A percentile compares a stretch with the other conserved stretches of the same genome.
These are phyloP conservation scores for Zygnema cylindricum DNA, from an alignment of 139 green algal genomes.

Conservation along the genomic window DNA sequence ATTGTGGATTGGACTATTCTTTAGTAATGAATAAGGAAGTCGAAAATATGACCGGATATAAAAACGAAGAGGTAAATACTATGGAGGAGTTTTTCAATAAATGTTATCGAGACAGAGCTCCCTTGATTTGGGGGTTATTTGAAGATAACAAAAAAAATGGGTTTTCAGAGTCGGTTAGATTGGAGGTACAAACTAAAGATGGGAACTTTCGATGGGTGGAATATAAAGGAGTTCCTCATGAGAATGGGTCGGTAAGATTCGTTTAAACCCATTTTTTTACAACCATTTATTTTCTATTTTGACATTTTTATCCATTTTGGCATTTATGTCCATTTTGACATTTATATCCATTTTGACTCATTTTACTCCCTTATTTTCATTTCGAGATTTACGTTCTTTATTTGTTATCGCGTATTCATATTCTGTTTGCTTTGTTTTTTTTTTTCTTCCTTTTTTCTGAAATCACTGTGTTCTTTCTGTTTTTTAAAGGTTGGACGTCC, in stretches of 20 bases:
- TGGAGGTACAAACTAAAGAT: neutral
- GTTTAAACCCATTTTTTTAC: no score
- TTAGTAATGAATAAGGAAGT: neutral
- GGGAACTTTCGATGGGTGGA: neutral
- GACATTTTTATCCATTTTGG: no score
- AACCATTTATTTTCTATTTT: no score
- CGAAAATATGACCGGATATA: neutral
- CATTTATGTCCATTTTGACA: no score
- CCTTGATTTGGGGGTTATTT: neutral
- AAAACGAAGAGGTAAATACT: neutral
- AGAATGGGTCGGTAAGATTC: neutral
- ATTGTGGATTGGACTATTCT: neutral
- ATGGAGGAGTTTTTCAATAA: neutral
- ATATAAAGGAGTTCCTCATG: neutral
- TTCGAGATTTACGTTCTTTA: no score
- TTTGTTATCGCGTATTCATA: no score
- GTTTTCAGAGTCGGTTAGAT: neutral
- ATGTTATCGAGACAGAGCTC: neutral
- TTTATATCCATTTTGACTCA: no score
- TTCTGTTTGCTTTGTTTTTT: no score
- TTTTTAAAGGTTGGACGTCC: no score
- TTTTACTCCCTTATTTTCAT: no score
- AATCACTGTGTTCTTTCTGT: no score
- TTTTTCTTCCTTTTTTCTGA: no score
- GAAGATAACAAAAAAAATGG: neutral